Evolutionary conservation across 352 stramenopile genomes (phyloP).

Genomic region (Phytophthora pinifolia): DNA sequence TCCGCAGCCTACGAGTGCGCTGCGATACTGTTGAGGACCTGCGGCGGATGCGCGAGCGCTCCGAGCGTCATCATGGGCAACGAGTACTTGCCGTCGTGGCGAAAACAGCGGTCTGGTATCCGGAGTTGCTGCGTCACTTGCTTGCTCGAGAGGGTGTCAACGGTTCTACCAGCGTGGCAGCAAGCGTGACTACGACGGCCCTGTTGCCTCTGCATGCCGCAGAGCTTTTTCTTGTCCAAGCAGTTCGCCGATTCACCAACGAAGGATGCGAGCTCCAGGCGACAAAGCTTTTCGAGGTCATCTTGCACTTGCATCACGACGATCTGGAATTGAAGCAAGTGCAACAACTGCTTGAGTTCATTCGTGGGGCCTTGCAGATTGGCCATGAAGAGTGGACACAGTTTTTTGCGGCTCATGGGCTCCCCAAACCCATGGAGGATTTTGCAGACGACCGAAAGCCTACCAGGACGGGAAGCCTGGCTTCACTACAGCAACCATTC

Average conservation of each 20-base stretch:
- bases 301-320: slow-evolving; percentile 46
- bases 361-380: slow-evolving; percentile 41
- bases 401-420: slow-evolving; percentile 41
- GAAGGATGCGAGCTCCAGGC: slow-evolving; percentile 45
- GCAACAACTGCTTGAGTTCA: slow-evolving; percentile 53
- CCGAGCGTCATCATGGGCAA: slow-evolving; percentile 44
- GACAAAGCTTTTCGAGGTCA: slow-evolving; percentile 44
- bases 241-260: slow-evolving; percentile 44
- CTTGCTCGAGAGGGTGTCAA: slow-evolving; percentile 34
- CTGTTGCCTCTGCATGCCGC: slow-evolving; percentile 38
- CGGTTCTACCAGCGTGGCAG: neutral
- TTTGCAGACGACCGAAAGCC: slow-evolving; percentile 12
- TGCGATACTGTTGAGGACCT: slow-evolving; percentile 45
- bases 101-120: slow-evolving; percentile 48
- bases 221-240: slow-evolving; percentile 55
- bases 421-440: slow-evolving; percentile 36
- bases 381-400: slow-evolving; percentile 37
- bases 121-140: slow-evolving; percentile 49
- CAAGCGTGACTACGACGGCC: neutral
- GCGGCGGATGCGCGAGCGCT: slow-evolving; percentile 44
- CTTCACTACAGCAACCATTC: slow-evolving; percentile 9
- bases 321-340: slow-evolving; percentile 45
- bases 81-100: slow-evolving; percentile 34
- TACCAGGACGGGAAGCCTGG: slow-evolving; percentile 17
- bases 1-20: slow-evolving; percentile 38